A percentile compares a stretch with the other conserved stretches of the same genome.
Conservation (phyloP, 2,329 filamentous ascomycete genomes). For the Zopfia rhizophila region DNA sequence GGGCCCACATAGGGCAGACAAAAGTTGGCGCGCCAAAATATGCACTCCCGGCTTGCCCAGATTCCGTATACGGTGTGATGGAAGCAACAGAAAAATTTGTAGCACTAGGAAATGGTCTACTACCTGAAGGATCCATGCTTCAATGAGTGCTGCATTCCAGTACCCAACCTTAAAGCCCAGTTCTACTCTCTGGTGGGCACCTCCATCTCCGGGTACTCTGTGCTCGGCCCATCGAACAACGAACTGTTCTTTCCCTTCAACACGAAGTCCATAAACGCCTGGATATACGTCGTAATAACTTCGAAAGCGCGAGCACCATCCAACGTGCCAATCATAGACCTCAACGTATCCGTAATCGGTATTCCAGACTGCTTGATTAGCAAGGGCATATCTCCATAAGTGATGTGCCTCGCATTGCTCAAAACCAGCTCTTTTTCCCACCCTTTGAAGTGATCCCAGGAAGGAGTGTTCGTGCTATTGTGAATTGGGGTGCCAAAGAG, state of each 20-base stretch:
- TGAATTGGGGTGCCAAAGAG: slow-evolving; percentile 23
- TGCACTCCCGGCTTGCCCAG: too few species aligned
- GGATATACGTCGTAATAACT: slow-evolving; percentile 13
- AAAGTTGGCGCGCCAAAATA: too few species aligned
- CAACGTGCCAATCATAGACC: slow-evolving; percentile 12
- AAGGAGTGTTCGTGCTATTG: slow-evolving; percentile 18
- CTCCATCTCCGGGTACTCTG: slow-evolving; percentile 9
- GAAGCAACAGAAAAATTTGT: too few species aligned
- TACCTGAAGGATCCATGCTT: too few species aligned
- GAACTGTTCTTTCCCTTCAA: slow-evolving; percentile 12
- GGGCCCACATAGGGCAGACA: too few species aligned
- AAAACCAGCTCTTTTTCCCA: slow-evolving; percentile 20
- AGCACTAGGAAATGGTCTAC: too few species aligned
- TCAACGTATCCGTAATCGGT: slow-evolving; percentile 2
- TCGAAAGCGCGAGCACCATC: slow-evolving; percentile 20
- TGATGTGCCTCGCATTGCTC: slow-evolving; percentile 12
- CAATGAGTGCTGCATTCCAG: too few species aligned
- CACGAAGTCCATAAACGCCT: slow-evolving; percentile 18
- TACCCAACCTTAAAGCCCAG: too few species aligned
- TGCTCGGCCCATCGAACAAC: slow-evolving; percentile 2
- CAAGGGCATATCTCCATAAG: slow-evolving; percentile 18
- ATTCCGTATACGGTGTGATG: too few species aligned
- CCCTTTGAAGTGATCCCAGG: slow-evolving; percentile 14
- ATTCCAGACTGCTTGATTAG: slow-evolving; percentile 16
- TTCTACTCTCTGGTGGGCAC: too few species aligned